Evolutionary conservation across 2,329 filamentous ascomycete species (phyloP).

Genomic region (Phyllosticta paracitricarpa): DNA sequence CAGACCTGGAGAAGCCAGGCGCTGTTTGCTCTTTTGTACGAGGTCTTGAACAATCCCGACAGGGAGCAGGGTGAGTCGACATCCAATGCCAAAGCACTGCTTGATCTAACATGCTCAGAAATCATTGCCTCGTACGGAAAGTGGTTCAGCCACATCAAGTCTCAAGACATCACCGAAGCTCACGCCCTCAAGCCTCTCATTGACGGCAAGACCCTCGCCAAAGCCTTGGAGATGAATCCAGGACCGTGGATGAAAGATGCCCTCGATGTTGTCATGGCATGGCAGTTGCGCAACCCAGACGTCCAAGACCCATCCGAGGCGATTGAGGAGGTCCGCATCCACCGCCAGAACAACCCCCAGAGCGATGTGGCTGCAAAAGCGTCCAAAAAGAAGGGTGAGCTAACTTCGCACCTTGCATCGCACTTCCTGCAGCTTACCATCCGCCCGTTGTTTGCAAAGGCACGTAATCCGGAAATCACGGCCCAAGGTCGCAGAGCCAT

Average conservation of each 20-base stretch:
- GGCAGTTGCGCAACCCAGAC: slow-evolving; percentile 76
- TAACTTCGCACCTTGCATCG: slow-evolving; percentile 38
- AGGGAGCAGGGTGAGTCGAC: slow-evolving; percentile 33
- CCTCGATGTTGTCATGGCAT: slow-evolving; percentile 69
- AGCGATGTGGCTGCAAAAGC: slow-evolving; percentile 8
- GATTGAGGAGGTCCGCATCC: slow-evolving; percentile 34
- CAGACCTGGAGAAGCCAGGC: slow-evolving; percentile 62
- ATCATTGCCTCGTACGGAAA: slow-evolving; percentile 42
- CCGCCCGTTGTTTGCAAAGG: slow-evolving; percentile 51
- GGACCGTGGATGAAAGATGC: slow-evolving; percentile 79
- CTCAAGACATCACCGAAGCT: slow-evolving; percentile 42
- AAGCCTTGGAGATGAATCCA: slow-evolving; percentile 55
- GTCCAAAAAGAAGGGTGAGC: slow-evolving; percentile 35
- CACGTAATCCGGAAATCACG: slow-evolving; percentile 34
- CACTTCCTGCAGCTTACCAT: slow-evolving; percentile 53
- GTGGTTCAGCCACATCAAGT: slow-evolving; percentile 44
- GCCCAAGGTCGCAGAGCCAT: slow-evolving; percentile 47
- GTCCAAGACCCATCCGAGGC: slow-evolving; percentile 45
- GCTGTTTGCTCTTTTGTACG: slow-evolving; percentile 56
- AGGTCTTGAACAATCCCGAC: slow-evolving; percentile 39
- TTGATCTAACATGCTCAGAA: slow-evolving; percentile 18
- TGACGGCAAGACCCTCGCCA: slow-evolving; percentile 64
- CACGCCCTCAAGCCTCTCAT: slow-evolving; percentile 43
- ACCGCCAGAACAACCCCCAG: slow-evolving; percentile 14
- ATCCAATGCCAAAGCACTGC: neutral